phyloP scores from a whole-genome alignment of 2,329 filamentous ascomycete genomes.

The Aspergillus uvarum region DNA sequence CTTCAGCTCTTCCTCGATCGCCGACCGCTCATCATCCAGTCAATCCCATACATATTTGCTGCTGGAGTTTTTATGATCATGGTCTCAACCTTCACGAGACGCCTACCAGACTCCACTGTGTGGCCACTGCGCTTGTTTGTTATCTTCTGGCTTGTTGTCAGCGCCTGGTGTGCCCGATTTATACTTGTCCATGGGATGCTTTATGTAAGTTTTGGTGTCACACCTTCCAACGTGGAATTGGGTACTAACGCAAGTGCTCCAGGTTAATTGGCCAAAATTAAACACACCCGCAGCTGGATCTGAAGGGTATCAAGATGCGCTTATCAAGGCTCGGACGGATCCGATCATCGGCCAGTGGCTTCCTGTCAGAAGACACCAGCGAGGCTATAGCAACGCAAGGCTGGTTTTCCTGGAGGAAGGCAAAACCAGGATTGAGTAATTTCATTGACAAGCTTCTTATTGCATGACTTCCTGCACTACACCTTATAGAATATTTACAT shows the following conservation, averaged over 20 bases:
- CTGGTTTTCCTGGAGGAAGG: slow-evolving; percentile 90
- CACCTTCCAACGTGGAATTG: not conserved
- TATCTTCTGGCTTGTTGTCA: slow-evolving; percentile 71
- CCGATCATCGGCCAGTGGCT: slow-evolving; percentile 75
- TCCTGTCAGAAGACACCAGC: slow-evolving; percentile 63
- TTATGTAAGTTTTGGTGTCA: slow-evolving; percentile 66
- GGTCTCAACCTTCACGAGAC: slow-evolving; percentile 70
- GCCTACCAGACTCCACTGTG: slow-evolving; percentile 70
- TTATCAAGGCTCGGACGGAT: slow-evolving; percentile 78
- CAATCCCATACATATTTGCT: slow-evolving; percentile 86
- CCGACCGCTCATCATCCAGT: slow-evolving; percentile 82
- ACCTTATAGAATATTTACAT: not conserved
- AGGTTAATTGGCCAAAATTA: slow-evolving; percentile 98
- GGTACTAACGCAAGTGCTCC: slow-evolving; percentile 10
- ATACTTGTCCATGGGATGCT: slow-evolving; percentile 83
- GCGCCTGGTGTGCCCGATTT: slow-evolving; percentile 72
- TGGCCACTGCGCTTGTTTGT: slow-evolving; percentile 81
- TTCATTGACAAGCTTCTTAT: not conserved
- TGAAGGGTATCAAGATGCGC: slow-evolving; percentile 85
- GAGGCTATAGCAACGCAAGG: slow-evolving; percentile 77
- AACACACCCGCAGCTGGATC: slow-evolving; percentile 82
- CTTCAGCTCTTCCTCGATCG: slow-evolving; percentile 78
- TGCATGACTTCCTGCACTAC: not conserved
- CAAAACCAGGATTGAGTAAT: slow-evolving; percentile 88
- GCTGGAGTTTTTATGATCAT: slow-evolving; percentile 83